Conservation (phyloP, 805 yeast species). For the Candida chauliodis region DNA sequence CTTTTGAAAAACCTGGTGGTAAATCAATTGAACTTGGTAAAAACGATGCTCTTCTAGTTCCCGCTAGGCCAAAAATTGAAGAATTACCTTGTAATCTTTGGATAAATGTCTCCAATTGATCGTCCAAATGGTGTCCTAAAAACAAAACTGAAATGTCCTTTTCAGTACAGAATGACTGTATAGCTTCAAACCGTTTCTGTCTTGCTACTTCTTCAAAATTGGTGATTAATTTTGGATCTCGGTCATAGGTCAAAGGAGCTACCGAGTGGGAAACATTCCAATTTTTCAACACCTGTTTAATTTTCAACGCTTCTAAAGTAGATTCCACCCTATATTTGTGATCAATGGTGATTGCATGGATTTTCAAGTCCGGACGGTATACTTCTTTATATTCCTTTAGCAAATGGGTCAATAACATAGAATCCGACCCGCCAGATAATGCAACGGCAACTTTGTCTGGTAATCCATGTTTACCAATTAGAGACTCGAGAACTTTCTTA, state of each 20-base stretch:
- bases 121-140: slow-evolving; percentile 69
- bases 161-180: slow-evolving; percentile 39
- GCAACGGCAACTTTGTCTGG: slow-evolving; percentile 48
- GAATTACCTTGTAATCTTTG: slow-evolving; percentile 46
- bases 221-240: slow-evolving; percentile 24
- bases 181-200: slow-evolving; percentile 42
- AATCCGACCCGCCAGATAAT: slow-evolving; percentile 80
- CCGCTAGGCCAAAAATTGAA: slow-evolving; percentile 52
- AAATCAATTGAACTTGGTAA: slow-evolving; percentile 22
- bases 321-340: slow-evolving; percentile 55
- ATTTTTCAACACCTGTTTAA: slow-evolving; percentile 26
- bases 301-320: slow-evolving; percentile 43
- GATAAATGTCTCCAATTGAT: slow-evolving; percentile 67
- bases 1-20: slow-evolving; percentile 10
- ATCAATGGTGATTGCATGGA: slow-evolving; percentile 63
- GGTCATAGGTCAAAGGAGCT: slow-evolving; percentile 19
- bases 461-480: slow-evolving; percentile 1
- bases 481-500: not conserved
- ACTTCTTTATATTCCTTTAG: slow-evolving; percentile 33
- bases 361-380: slow-evolving; percentile 23
- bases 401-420: slow-evolving; percentile 63
- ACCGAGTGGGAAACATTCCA: slow-evolving; percentile 38
- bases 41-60: slow-evolving; percentile 38
- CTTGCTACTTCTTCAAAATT: slow-evolving; percentile 64
- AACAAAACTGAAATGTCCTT: slow-evolving; percentile 36